Base-by-base conservation (phyloP, 352 stramenopile genomes). In the Globisporangium middletonii region DNA sequence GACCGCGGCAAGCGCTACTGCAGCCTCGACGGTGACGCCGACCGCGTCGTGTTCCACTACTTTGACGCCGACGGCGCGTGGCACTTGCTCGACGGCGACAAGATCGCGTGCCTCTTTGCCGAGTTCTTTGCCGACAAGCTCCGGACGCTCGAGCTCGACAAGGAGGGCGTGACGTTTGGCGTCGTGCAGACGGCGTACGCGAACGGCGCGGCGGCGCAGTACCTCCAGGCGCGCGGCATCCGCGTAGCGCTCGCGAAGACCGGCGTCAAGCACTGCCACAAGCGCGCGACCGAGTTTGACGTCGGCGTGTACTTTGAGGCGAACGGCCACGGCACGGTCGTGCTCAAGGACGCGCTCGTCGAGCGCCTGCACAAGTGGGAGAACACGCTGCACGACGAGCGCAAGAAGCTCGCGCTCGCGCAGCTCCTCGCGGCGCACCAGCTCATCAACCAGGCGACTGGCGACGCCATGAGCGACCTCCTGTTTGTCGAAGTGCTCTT, bases 301-400 rank as follows among this genome's bases (percentile, higher is more conserved):
- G 87, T 99, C 59, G 97, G 97, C 37, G 88, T 99, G 44, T 99
- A 99, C 83, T 99, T 99, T 74, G 97, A 99, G 75, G 89, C 97
- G 35, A 99, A 99, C 77, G 97, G 97, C 50, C 97, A 99, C 75
- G 97, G 97, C 42, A 99, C 97, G 2, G 95, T 99, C 28, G 72
- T 99, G 26, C 96, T 99, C 70, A 96, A 90, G 52, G 80, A 95
- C 42, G 68, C 79, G 47, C 79, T 97, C 30, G 81, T 92, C 44
- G 80, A 92, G 28, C 85, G 88, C 50, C 74, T 98, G 15, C 68
- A 88, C 64, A 89, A 91, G 63, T 81, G 74, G 69, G 82, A 92
- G 61, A 88, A 75, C 65, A 69, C 71, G 58, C 56, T 89, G 42
- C 75, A 86, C 56, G 85, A 91, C 55, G 74, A 87, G 57, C 72